Conservation (phyloP, 345 rosid species). For the Hibiscus tridactylites region DNA sequence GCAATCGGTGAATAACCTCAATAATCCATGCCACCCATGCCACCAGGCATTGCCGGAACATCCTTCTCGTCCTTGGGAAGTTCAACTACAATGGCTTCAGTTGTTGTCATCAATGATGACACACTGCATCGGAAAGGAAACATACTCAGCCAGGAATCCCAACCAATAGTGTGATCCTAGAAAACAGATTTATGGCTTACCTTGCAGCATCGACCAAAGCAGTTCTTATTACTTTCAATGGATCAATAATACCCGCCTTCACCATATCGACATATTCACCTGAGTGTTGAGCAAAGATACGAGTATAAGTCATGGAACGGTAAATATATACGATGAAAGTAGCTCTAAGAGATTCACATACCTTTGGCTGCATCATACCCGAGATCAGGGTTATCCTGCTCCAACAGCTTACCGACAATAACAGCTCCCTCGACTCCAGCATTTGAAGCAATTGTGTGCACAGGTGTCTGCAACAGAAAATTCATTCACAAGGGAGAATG, state of each 20-base stretch:
- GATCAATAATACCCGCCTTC: constrained; percentile 85
- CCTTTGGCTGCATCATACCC: constrained; percentile 99
- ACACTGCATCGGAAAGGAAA: constrained; percentile 40
- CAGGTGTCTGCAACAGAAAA: constrained; percentile 56
- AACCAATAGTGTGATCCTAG: not conserved
- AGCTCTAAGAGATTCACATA: constrained; percentile 16
- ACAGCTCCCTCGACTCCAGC: constrained; percentile 99
- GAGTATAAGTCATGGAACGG: not conserved
- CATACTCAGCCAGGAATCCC: not conserved
- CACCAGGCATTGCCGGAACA: constrained; percentile 48
- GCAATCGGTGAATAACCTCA: constrained; percentile 15
- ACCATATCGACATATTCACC: constrained; percentile 97
- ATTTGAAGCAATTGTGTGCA: constrained; percentile 68
- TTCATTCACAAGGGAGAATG: not conserved
- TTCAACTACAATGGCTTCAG: constrained; percentile 80
- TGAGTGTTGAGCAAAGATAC: constrained; percentile 15
- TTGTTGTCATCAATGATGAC: constrained; percentile 85
- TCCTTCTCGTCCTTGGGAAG: constrained; percentile 78
- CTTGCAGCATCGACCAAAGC: constrained; percentile 95
- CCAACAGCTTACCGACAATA: constrained; percentile 87
- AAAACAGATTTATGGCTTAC: constrained; percentile 18
- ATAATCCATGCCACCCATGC: constrained; percentile 91
- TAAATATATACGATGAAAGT: not conserved
- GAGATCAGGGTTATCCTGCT: constrained; percentile 71
- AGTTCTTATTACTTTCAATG: constrained; percentile 91